These are phyloP conservation scores for Pythium insidiosum DNA, from an alignment of 352 stramenopile genomes.

Conservation along the genomic window DNA sequence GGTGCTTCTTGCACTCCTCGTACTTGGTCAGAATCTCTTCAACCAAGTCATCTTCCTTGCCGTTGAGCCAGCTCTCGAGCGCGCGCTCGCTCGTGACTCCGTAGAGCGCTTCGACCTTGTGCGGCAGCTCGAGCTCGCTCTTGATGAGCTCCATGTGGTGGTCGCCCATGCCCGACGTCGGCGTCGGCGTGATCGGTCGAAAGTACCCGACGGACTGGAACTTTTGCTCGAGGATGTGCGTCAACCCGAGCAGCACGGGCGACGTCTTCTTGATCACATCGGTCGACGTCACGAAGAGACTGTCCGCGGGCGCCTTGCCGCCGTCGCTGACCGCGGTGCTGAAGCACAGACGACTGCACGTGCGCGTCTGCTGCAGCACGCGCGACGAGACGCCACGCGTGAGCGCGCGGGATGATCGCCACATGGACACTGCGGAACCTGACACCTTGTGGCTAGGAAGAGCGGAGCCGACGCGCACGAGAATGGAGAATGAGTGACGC, in stretches of 20 bases:
- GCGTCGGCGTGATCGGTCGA: constrained; percentile 51
- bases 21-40: constrained; percentile 63
- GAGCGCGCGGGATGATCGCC: too few species aligned
- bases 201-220: constrained; percentile 71
- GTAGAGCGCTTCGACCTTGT: constrained; percentile 37
- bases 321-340: constrained; percentile 7
- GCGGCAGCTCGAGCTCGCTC: constrained; percentile 39
- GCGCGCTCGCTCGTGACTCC: constrained; percentile 51
- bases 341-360: constrained; percentile 4
- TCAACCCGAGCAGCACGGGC: constrained; percentile 57
- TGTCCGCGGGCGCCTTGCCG: constrained; percentile 40
- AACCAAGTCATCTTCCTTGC: constrained; percentile 56
- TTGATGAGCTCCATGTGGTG: constrained; percentile 70
- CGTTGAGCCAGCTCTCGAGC: constrained; percentile 38
- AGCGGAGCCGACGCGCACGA: too few species aligned
- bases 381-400: too few species aligned
- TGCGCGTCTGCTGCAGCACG: too few species aligned
- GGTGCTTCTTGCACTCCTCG: constrained; percentile 35
- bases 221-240: constrained; percentile 67
- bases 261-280: constrained; percentile 54
- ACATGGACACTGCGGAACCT: too few species aligned
- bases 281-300: constrained; percentile 63
- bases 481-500: too few species aligned
- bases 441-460: too few species aligned
- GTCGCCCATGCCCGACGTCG: constrained; percentile 23